A percentile compares a stretch with the other conserved stretches of the same genome.
Evolutionary conservation across 1,284 basidiomycete species (phyloP).

Genomic region (Austropuccinia psidii): DNA sequence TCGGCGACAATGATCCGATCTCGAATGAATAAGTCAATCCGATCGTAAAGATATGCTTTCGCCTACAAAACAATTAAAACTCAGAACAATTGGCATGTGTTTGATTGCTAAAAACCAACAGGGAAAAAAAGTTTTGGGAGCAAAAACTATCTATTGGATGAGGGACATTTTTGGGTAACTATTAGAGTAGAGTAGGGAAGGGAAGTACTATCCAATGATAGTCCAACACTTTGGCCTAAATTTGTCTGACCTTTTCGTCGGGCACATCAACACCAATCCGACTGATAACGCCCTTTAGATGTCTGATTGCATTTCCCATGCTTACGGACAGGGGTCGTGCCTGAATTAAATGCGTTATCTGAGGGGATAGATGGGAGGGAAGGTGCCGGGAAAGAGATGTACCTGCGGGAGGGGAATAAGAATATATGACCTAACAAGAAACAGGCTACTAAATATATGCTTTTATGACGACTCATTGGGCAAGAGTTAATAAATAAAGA

Average conservation of each 20-base stretch:
- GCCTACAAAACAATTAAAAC: slow-evolving; percentile 55
- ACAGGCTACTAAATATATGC: background rate
- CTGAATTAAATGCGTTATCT: slow-evolving; percentile 79
- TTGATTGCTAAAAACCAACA: background rate
- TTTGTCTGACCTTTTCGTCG: slow-evolving; percentile 79
- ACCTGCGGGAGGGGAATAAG: slow-evolving; percentile 71
- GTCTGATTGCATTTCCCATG: slow-evolving; percentile 86
- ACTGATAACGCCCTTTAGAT: slow-evolving; percentile 93
- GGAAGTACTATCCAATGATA: background rate
- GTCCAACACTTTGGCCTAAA: no score
- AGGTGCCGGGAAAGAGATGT: slow-evolving; percentile 76
- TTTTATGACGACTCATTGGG: background rate
- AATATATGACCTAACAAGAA: slow-evolving; percentile 66
- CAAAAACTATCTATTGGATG: background rate
- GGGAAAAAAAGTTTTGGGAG: background rate
- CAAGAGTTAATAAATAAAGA: background rate
- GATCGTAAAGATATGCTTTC: slow-evolving; percentile 70
- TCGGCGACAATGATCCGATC: slow-evolving; percentile 90
- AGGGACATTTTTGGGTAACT: background rate
- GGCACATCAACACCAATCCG: slow-evolving; percentile 80
- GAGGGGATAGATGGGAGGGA: slow-evolving; percentile 76
- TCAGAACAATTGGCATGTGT: background rate
- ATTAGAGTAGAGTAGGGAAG: background rate
- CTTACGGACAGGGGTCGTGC: slow-evolving; percentile 88
- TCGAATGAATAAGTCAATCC: slow-evolving; percentile 87